phyloP scores from a whole-genome alignment of 2,329 filamentous ascomycete species.

The Davidsoniella virescens region DNA sequence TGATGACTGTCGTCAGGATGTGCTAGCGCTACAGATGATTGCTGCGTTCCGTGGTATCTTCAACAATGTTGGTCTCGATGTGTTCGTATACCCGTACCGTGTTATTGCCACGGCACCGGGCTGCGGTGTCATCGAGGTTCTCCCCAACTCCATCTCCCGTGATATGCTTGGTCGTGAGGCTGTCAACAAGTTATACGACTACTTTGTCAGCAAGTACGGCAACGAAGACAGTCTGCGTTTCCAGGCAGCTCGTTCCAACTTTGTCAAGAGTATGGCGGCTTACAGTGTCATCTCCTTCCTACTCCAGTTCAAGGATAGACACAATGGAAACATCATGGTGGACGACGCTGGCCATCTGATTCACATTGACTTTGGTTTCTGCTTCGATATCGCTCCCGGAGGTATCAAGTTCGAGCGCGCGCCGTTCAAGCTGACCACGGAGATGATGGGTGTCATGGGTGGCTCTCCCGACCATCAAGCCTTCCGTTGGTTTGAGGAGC shows the following conservation, averaged over 20 bases:
- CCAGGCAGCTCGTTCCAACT: conserved; percentile 89
- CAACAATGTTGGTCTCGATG: conserved; percentile 82
- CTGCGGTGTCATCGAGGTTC: conserved; percentile 93
- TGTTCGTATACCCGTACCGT: conserved; percentile 92
- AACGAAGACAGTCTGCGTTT: conserved; percentile 90
- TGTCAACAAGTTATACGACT: conserved; percentile 95
- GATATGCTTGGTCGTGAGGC: conserved; percentile 98
- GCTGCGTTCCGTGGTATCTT: conserved; percentile 95
- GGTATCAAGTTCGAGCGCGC: conserved; percentile 96
- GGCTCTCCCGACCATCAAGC: conserved; percentile 68
- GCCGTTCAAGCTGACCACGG: conserved; percentile 90
- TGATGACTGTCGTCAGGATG: conserved; percentile 94
- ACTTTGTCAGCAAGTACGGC: conserved; percentile 94
- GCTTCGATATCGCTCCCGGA: conserved; percentile 94
- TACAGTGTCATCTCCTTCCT: conserved; percentile 96
- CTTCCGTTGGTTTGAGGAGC: conserved; percentile 91
- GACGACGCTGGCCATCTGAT: conserved; percentile 94
- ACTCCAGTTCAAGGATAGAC: conserved; percentile 95
- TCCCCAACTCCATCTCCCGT: conserved; percentile 93
- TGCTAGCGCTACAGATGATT: conserved; percentile 94
- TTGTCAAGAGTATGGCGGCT: conserved; percentile 98
- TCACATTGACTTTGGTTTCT: conserved; percentile 98
- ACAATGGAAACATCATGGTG: conserved; percentile 99
- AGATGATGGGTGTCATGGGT: conserved; percentile 99
- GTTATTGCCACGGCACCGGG: conserved; percentile 95